Base-by-base conservation (phyloP, 371 early-diverging fungal species). In the Mortierella sp. region DNA sequence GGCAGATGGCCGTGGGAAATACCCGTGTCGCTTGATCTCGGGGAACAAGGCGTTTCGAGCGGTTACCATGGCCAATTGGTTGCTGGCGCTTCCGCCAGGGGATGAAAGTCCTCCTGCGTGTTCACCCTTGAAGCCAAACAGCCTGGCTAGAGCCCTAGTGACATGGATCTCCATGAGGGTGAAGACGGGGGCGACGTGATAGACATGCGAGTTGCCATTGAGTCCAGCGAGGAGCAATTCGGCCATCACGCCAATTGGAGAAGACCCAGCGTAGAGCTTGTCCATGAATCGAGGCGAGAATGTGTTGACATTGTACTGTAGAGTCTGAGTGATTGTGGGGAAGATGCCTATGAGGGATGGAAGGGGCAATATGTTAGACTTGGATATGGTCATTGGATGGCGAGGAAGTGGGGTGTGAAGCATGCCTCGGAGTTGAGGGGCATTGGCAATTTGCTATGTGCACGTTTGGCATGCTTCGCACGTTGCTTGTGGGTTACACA, bases 121-220 rank as follows among this genome's bases (percentile, higher is more conserved):
- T 64, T 84, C 83, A 49, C 83, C 82, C 1, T 82, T 83, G 82
- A 90, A 84, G 14, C 85, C 84, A 21, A 91, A 82, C 48, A 91
- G 69, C 38, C 81, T 52, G 9, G 87, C 90, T 14, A 91, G 62
- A 14, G 86, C 84, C 0, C 79, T 64, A 14, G 90, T 86, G 19
- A 90, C 87, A 54, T 84, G 80, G 27, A 87, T 80, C 70, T 95
- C 95, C 82, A 95, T 89, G 14, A 92, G 69, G 0, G 92, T 89
- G 27, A 90, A 81, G 2, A 90, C 89, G 0, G 96, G 95, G 5
- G 92, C 91, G 8, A 89, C 90, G 59, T 86, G 84, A 72, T 91
- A 93, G 18, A 95, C 94, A 73, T 95, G 96, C 3, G 83, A 81
- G 78, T 95, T 95, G 65, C 87, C 87, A 78, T 95, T 95, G 47